A percentile compares a stretch with the other conserved stretches of the same genome.
Conservation (phyloP, 305 asterid genomes). For the Euphrasia arctica region DNA sequence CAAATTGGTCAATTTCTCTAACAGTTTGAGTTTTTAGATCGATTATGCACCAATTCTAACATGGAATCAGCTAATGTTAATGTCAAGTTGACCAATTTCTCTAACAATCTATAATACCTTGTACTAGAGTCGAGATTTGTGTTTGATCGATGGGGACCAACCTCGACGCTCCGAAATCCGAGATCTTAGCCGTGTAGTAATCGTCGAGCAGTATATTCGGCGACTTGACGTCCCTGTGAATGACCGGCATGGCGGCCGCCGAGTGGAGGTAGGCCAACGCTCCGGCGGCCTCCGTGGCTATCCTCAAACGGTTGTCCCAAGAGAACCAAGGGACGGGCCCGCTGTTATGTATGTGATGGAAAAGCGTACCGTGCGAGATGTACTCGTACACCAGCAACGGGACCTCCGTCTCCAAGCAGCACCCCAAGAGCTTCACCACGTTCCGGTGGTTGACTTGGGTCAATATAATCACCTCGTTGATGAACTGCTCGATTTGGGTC, state of each 20-base stretch:
- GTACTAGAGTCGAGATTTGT: slow-evolving; percentile 41
- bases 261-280: slow-evolving; percentile 52
- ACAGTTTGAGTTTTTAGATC: too few species aligned
- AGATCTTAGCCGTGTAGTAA: slow-evolving; percentile 36
- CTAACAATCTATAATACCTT: slow-evolving; percentile 22
- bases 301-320: slow-evolving; percentile 43
- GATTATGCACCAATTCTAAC: too few species aligned
- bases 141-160: slow-evolving; percentile 41
- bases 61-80: too few species aligned
- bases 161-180: slow-evolving; percentile 55
- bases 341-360: slow-evolving; percentile 36
- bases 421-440: slow-evolving; percentile 42
- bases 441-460: slow-evolving; percentile 50
- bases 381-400: slow-evolving; percentile 48
- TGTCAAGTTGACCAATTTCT: too few species aligned
- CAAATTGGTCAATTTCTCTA: too few species aligned
- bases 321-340: slow-evolving; percentile 43
- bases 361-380: slow-evolving; percentile 35
- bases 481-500: slow-evolving; percentile 44
- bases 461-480: slow-evolving; percentile 44
- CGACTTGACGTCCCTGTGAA: slow-evolving; percentile 51
- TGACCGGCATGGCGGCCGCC: slow-evolving; percentile 42
- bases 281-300: slow-evolving; percentile 39
- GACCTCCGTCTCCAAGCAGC: slow-evolving; percentile 48
- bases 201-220: slow-evolving; percentile 43